These are phyloP conservation scores for Osmanthus fragrans DNA, from an alignment of 257 asterid species.

Conservation along the genomic window DNA sequence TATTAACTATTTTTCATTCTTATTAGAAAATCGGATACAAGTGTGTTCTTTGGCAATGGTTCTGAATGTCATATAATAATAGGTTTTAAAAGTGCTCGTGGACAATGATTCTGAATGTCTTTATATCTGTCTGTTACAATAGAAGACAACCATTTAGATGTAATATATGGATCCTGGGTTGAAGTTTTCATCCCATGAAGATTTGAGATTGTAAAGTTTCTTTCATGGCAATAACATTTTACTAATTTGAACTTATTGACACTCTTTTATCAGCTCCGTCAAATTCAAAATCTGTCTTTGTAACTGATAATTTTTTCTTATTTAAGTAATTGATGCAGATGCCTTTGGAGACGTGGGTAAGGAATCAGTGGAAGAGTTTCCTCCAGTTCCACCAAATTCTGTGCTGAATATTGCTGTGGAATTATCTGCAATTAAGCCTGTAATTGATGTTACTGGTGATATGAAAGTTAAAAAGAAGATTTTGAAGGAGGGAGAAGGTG, in stretches of 20 bases:
- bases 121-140: not conserved
- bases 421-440: slow-evolving; percentile 56
- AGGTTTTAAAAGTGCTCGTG: slow-evolving; percentile 4
- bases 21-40: not conserved
- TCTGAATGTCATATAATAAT: not conserved
- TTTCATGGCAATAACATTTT: not conserved
- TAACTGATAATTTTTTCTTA: not conserved
- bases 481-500: slow-evolving; percentile 63
- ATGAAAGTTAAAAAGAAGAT: slow-evolving; percentile 63
- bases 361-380: slow-evolving; percentile 28
- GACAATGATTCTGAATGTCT: slow-evolving; percentile 11
- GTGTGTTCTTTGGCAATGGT: not conserved
- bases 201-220: not conserved
- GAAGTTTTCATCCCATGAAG: slow-evolving; percentile 10
- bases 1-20: not conserved
- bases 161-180: not conserved
- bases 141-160: not conserved
- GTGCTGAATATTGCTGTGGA: slow-evolving; percentile 47
- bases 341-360: slow-evolving; percentile 47
- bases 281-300: not conserved
- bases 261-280: not conserved
- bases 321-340: slow-evolving; percentile 44
- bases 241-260: not conserved
- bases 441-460: slow-evolving; percentile 59
- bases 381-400: slow-evolving; percentile 46